These are phyloP conservation scores for Pinus albicaulis DNA, from an alignment of 75 land plant genomes.

Conservation along the genomic window DNA sequence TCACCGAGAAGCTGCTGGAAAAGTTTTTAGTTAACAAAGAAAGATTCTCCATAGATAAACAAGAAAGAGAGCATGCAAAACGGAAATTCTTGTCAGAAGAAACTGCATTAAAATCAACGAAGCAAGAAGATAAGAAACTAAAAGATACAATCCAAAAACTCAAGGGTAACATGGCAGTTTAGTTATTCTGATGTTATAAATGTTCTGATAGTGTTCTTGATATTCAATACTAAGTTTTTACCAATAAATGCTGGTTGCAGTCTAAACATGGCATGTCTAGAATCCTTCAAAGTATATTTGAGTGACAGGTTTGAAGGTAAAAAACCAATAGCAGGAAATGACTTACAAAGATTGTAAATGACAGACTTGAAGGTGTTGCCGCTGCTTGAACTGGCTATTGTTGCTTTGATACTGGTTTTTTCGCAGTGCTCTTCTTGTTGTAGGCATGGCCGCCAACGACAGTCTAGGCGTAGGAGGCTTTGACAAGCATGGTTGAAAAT, in stretches of 20 bases:
- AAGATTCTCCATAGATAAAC: conserved; percentile 11
- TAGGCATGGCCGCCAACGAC: neutral
- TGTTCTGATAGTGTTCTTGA: neutral
- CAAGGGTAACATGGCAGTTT: conserved; percentile 30
- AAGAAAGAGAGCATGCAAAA: conserved; percentile 23
- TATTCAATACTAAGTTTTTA: neutral
- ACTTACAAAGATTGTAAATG: neutral
- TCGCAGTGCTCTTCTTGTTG: neutral
- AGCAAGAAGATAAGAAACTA: conserved; percentile 16
- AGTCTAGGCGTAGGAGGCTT: neutral
- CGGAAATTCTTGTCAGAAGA: conserved; percentile 15
- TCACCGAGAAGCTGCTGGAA: conserved; percentile 25
- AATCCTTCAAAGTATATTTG: neutral
- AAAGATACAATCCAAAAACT: conserved; percentile 35
- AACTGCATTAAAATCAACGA: conserved; percentile 9
- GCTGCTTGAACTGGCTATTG: conserved; percentile 2
- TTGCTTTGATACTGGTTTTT: neutral
- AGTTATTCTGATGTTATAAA: neutral
- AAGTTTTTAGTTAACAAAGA: conserved; percentile 20
- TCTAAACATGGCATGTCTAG: neutral
- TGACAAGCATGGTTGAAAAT: neutral
- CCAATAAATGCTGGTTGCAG: neutral
- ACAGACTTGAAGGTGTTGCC: conserved; percentile 3
- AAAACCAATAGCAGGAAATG: neutral
- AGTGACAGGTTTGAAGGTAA: neutral